These are phyloP conservation scores for Stemphylium lycopersici DNA, from an alignment of 2,329 filamentous ascomycete species.

Conservation along the genomic window DNA sequence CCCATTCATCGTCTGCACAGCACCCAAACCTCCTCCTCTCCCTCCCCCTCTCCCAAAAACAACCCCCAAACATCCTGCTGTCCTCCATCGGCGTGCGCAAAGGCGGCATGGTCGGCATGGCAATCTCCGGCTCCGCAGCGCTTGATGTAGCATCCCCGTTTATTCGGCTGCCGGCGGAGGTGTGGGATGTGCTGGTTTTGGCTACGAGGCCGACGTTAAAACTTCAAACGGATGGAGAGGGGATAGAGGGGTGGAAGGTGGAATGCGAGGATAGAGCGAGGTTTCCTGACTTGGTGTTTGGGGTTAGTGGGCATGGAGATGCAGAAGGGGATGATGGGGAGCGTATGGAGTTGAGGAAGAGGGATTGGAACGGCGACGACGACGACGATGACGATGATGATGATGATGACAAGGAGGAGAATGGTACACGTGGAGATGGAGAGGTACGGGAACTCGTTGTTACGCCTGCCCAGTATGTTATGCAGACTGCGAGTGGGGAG, in stretches of 20 bases:
- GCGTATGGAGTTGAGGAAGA: too few species aligned
- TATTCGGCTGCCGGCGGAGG: constrained; percentile 15
- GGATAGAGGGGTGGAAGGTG: constrained; percentile 9
- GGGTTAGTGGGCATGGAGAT: neutral
- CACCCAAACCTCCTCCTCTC: neutral
- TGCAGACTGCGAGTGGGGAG: constrained; percentile 12
- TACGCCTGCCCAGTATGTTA: constrained; percentile 23
- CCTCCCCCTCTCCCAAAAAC: neutral
- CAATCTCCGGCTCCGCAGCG: constrained; percentile 1
- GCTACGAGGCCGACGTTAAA: constrained; percentile 10
- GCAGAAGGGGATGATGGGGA: too few species aligned
- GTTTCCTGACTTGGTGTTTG: constrained; percentile 28
- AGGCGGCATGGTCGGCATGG: constrained; percentile 21
- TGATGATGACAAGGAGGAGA: too few species aligned
- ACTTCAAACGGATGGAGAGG: neutral
- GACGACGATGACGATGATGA: too few species aligned
- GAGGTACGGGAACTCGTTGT: constrained; percentile 12
- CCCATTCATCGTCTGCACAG: too few species aligned
- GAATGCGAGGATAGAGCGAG: constrained; percentile 15
- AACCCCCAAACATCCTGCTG: constrained; percentile 10
- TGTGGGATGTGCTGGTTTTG: constrained; percentile 24
- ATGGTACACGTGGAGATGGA: too few species aligned
- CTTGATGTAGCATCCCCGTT: constrained; percentile 23
- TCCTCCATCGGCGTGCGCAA: constrained; percentile 21
- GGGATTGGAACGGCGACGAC: neutral